A percentile compares a stretch with the other conserved stretches of the same genome.
Evolutionary conservation across 2,329 filamentous ascomycete species (phyloP).

Genomic region (Colletotrichum melonis): DNA sequence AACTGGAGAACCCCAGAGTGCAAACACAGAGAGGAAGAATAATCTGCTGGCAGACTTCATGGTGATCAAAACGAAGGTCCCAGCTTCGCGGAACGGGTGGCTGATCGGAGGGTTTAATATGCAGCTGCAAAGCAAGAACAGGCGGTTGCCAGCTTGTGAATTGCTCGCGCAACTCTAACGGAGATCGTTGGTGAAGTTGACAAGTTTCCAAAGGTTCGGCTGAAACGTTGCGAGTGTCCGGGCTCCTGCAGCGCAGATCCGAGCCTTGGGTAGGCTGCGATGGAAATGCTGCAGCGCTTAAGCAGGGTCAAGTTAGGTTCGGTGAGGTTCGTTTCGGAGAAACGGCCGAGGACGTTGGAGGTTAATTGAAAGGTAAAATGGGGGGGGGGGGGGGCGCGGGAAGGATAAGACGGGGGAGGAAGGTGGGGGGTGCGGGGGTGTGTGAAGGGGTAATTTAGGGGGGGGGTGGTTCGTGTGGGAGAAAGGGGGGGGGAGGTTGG

Average conservation of each 20-base stretch:
- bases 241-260: slow-evolving; percentile 6
- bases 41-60: slow-evolving; percentile 67
- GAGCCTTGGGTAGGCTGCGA: slow-evolving; percentile 7
- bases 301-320: slow-evolving; percentile 11
- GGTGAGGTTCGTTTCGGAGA: slow-evolving; percentile 27
- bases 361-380: slow-evolving; percentile 17
- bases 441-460: too few relatives aligned
- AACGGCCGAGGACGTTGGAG: slow-evolving; percentile 26
- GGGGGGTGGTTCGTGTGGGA: too few relatives aligned
- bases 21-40: slow-evolving; percentile 67
- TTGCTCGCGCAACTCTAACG: neutral
- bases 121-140: neutral
- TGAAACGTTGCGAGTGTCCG: slow-evolving; percentile 31
- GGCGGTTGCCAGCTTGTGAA: slow-evolving; percentile 1
- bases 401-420: too few relatives aligned
- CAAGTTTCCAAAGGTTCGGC: slow-evolving; percentile 29
- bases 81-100: neutral
- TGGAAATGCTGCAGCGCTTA: slow-evolving; percentile 14
- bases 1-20: slow-evolving; percentile 62
- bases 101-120: slow-evolving; percentile 4
- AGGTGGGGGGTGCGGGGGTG: too few relatives aligned
- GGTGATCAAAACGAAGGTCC: slow-evolving; percentile 9
- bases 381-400: neutral
- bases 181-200: slow-evolving; percentile 6
- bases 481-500: too few relatives aligned